Conservation (phyloP, 2,329 filamentous ascomycete species). For the Cladosporium sp. region DNA sequence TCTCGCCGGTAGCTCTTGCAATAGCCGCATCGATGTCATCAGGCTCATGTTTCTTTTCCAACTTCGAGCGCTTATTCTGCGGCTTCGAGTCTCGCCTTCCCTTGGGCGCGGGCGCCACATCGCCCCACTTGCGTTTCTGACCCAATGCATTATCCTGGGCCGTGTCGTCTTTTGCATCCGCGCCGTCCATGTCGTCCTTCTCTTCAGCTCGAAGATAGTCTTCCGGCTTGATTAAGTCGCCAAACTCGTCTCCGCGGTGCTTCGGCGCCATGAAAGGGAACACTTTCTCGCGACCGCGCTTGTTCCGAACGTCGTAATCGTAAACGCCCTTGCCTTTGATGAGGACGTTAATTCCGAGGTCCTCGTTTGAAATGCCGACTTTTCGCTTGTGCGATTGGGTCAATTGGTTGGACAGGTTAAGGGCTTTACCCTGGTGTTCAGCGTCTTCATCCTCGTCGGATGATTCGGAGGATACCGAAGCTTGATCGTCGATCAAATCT, state of each 20-base stretch:
- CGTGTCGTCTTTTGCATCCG: slow-evolving; percentile 51
- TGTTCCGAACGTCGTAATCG: slow-evolving; percentile 86
- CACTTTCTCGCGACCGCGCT: slow-evolving; percentile 85
- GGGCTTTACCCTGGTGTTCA: slow-evolving; percentile 82
- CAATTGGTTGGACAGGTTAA: slow-evolving; percentile 81
- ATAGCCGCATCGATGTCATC: slow-evolving; percentile 33
- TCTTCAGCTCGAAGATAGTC: slow-evolving; percentile 93
- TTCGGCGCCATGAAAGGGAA: slow-evolving; percentile 80
- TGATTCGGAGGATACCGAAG: slow-evolving; percentile 76
- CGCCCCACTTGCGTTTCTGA: slow-evolving; percentile 92
- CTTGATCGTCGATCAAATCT: slow-evolving; percentile 53
- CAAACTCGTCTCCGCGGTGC: slow-evolving; percentile 81
- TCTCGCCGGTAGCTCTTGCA: slow-evolving; percentile 25
- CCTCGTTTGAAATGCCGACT: slow-evolving; percentile 77
- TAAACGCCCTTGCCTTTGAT: slow-evolving; percentile 78
- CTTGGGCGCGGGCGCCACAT: slow-evolving; percentile 42
- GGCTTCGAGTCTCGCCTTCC: slow-evolving; percentile 14
- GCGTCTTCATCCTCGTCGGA: slow-evolving; percentile 87
- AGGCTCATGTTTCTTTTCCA: slow-evolving; percentile 33
- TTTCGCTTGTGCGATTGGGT: slow-evolving; percentile 76
- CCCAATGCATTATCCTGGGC: slow-evolving; percentile 55
- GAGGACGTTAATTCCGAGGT: slow-evolving; percentile 84
- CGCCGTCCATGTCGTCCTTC: slow-evolving; percentile 66
- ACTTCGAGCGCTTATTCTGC: slow-evolving; percentile 56
- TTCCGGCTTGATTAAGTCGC: slow-evolving; percentile 86